Percentiles rank a stretch among this genome's conserved stretches.
These are phyloP conservation scores for Phenoliferia sp. DNA, from an alignment of 1,284 basidiomycete species.

Conservation along the genomic window DNA sequence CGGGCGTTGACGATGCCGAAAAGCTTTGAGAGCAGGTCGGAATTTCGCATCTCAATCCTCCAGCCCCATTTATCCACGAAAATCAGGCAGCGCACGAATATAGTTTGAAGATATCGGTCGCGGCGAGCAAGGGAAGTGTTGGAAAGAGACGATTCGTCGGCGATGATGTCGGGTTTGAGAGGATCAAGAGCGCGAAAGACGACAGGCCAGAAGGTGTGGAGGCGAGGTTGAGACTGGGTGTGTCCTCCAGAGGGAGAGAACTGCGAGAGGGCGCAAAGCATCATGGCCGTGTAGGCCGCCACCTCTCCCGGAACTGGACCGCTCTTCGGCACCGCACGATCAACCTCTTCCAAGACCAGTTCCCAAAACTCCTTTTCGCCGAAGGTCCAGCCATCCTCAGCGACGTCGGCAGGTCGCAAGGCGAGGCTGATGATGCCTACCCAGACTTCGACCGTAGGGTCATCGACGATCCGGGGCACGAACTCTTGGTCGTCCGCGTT, in stretches of 20 bases:
- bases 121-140: constrained; percentile 54
- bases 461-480: constrained; percentile 40
- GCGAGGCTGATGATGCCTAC: constrained; percentile 62
- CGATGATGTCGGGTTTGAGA: constrained; percentile 56
- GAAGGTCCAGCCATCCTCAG: not conserved
- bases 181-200: constrained; percentile 55
- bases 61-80: constrained; percentile 71
- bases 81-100: constrained; percentile 68
- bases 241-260: constrained; percentile 61
- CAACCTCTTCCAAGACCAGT: constrained; percentile 23
- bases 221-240: constrained; percentile 47
- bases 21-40: constrained; percentile 62
- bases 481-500: constrained; percentile 44
- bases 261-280: constrained; percentile 69
- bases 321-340: constrained; percentile 20
- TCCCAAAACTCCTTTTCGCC: constrained; percentile 43
- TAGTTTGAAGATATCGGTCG: constrained; percentile 68
- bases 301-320: constrained; percentile 56
- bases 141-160: constrained; percentile 50
- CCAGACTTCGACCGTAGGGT: constrained; percentile 65
- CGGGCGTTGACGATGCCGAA: constrained; percentile 74
- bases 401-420: not conserved
- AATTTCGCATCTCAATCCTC: constrained; percentile 56
- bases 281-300: constrained; percentile 67
- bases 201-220: constrained; percentile 65